Percentiles rank a stretch among this genome's conserved stretches.
phyloP scores from a whole-genome alignment of 345 rosid genomes.

The Rubroshorea leprosula region DNA sequence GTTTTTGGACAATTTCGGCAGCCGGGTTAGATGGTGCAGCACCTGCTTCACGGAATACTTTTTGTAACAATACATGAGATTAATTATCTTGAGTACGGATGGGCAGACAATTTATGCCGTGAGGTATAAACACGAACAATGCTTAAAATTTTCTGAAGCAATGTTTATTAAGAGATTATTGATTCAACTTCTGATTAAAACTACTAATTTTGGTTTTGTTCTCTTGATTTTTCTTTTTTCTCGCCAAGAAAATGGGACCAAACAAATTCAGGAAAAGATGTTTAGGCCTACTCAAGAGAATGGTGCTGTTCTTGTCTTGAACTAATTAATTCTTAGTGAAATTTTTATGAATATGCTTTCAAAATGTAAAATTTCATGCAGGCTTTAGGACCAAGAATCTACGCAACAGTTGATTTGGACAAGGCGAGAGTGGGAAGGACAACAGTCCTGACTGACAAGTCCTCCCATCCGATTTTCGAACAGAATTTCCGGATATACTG shows the following conservation, averaged over 20 bases:
- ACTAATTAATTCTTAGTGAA: background rate
- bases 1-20: background rate
- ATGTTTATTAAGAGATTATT: background rate
- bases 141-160: background rate
- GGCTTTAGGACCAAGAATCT: constrained; percentile 40
- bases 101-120: constrained; percentile 31
- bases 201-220: background rate
- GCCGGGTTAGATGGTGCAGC: constrained; percentile 17
- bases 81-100: constrained; percentile 37
- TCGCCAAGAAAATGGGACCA: constrained; percentile 16
- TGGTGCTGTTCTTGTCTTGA: constrained; percentile 10
- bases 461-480: constrained; percentile 40
- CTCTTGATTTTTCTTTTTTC: background rate
- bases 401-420: constrained; percentile 69
- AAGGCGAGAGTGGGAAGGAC: constrained; percentile 74
- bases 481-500: constrained; percentile 55
- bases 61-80: constrained; percentile 38
- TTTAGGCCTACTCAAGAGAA: constrained; percentile 35
- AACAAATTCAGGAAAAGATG: constrained; percentile 25
- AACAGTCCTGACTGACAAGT: constrained; percentile 23
- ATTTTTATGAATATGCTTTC: background rate
- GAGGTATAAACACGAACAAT: constrained; percentile 27
- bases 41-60: constrained; percentile 64
- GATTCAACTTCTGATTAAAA: background rate
- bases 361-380: constrained; percentile 11